phyloP scores from a whole-genome alignment of 2,329 filamentous ascomycete genomes.

The Alternaria gaisen region DNA sequence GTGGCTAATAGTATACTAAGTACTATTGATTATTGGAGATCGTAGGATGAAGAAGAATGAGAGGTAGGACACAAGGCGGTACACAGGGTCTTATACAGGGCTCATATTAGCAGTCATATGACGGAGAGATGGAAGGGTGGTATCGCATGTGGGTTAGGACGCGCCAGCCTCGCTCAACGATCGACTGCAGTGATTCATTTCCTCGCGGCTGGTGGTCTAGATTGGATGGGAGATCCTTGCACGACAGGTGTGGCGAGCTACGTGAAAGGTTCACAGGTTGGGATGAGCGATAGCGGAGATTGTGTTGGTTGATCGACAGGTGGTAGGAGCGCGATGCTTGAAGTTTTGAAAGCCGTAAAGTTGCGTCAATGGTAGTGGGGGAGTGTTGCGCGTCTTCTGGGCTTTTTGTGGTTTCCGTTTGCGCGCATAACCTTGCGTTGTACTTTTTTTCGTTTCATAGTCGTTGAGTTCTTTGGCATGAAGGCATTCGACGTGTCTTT shows the following conservation, averaged over 20 bases:
- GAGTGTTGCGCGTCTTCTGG: constrained; percentile 8
- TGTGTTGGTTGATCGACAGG: constrained; percentile 12
- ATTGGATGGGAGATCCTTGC: constrained; percentile 12
- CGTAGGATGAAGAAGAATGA: constrained; percentile 12
- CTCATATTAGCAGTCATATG: constrained; percentile 25
- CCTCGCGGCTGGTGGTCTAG: constrained; percentile 4
- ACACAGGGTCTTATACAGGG: constrained; percentile 27
- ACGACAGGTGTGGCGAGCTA: constrained; percentile 3
- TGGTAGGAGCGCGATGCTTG: constrained; percentile 9
- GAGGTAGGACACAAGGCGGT: neutral
- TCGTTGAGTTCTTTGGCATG: neutral
- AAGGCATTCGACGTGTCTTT: neutral
- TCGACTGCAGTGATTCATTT: constrained; percentile 10
- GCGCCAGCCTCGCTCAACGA: constrained; percentile 20
- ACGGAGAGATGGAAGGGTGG: constrained; percentile 5
- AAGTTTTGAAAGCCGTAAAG: neutral
- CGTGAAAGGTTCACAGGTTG: constrained; percentile 4
- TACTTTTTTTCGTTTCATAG: neutral
- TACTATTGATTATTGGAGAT: constrained; percentile 36
- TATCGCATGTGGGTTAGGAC: constrained; percentile 5
- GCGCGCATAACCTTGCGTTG: neutral
- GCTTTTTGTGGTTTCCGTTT: neutral
- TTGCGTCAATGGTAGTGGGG: neutral
- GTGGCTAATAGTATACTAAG: constrained; percentile 38
- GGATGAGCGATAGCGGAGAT: constrained; percentile 17